A percentile compares a stretch with the other conserved stretches of the same genome.
phyloP scores from a whole-genome alignment of 2,329 filamentous ascomycete species.

The Phialemoniopsis sp. region DNA sequence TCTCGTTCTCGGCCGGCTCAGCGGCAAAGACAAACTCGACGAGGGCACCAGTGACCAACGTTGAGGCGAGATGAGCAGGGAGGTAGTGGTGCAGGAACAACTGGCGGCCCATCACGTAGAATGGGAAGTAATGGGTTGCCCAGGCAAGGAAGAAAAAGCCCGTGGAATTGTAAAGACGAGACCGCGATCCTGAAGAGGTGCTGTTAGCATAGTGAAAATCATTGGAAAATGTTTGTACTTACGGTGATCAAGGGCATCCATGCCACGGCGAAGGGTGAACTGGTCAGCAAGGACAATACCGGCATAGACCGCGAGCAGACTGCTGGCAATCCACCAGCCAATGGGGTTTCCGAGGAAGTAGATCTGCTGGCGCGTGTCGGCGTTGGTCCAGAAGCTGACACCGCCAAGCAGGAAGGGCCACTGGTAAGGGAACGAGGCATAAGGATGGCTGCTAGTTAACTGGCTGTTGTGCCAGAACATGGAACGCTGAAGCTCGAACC shows the following conservation, averaged over 20 bases:
- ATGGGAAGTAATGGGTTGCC: constrained; percentile 96
- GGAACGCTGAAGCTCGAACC: constrained; percentile 90
- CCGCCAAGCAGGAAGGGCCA: constrained; percentile 97
- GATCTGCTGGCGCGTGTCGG: constrained; percentile 91
- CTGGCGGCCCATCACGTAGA: constrained; percentile 97
- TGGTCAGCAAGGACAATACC: constrained; percentile 93
- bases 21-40: constrained; percentile 96
- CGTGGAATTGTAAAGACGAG: constrained; percentile 94
- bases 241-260: constrained; percentile 92
- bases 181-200: constrained; percentile 66
- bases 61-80: constrained; percentile 87
- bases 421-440: constrained; percentile 89
- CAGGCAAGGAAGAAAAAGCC: constrained; percentile 99
- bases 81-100: constrained; percentile 98
- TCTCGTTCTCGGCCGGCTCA: constrained; percentile 64
- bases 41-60: constrained; percentile 83
- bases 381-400: constrained; percentile 99
- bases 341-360: constrained; percentile 97
- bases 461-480: constrained; percentile 99
- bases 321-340: constrained; percentile 95
- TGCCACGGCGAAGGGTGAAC: constrained; percentile 83
- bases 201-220: constrained; percentile 21
- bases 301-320: constrained; percentile 85
- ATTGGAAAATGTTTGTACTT: constrained; percentile 41
- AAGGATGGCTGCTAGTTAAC: constrained; percentile 93